These are phyloP conservation scores for Nemania sp. DNA, from an alignment of 2,329 filamentous ascomycete genomes.

Conservation along the genomic window DNA sequence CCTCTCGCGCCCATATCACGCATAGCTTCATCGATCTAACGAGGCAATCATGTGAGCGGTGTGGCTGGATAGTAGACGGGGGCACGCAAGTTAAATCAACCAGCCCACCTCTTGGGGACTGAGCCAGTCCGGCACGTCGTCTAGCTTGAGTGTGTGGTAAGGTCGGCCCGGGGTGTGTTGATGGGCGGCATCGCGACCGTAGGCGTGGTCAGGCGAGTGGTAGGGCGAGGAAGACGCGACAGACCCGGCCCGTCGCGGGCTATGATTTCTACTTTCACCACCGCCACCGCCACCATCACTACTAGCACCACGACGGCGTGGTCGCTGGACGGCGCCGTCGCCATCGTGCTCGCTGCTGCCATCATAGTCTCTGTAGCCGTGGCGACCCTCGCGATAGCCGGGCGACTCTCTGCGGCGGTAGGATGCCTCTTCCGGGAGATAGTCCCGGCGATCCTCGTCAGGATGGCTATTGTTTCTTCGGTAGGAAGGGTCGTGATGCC, in stretches of 20 bases:
- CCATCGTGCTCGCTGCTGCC: slow-evolving; percentile 21
- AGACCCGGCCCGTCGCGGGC: slow-evolving; percentile 34
- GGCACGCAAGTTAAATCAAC: background rate
- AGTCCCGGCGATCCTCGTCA: slow-evolving; percentile 30
- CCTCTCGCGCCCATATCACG: slow-evolving; percentile 38
- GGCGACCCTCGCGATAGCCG: slow-evolving; percentile 21
- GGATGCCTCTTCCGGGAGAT: slow-evolving; percentile 23
- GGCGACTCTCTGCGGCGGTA: slow-evolving; percentile 32
- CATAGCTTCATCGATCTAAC: slow-evolving; percentile 40
- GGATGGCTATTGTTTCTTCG: slow-evolving; percentile 24
- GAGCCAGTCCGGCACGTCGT: slow-evolving; percentile 41
- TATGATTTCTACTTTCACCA: slow-evolving; percentile 27
- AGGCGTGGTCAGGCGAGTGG: slow-evolving; percentile 35
- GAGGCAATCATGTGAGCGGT: slow-evolving; percentile 6
- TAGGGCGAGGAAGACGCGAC: slow-evolving; percentile 36
- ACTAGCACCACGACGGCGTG: slow-evolving; percentile 13
- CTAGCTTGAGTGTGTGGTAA: slow-evolving; percentile 42
- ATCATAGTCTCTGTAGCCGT: slow-evolving; percentile 31
- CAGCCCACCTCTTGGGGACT: slow-evolving; percentile 35
- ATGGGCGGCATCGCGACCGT: slow-evolving; percentile 33
- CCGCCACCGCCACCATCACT: no score
- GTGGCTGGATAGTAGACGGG: background rate
- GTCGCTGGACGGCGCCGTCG: slow-evolving; percentile 1
- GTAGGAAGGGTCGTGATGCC: slow-evolving; percentile 30
- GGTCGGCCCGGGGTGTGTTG: slow-evolving; percentile 39